A percentile compares a stretch with the other conserved stretches of the same genome.
Evolutionary conservation across 306 rosid species (phyloP).

Genomic region (Cyclanthera cordifolia): DNA sequence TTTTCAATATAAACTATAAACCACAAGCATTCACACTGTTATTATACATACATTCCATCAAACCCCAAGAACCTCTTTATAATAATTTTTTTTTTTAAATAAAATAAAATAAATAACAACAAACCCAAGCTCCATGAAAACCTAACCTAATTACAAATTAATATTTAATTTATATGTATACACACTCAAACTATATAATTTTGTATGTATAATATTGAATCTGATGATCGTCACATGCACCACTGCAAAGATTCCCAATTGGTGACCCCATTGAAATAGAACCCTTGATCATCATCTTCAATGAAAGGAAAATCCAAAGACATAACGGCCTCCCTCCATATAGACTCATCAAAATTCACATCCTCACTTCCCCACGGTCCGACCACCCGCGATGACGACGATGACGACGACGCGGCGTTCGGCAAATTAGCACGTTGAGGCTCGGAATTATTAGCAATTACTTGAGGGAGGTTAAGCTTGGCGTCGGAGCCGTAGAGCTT

Average conservation of each 20-base stretch:
- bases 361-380: constrained; percentile 29
- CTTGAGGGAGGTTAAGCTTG: constrained; percentile 57
- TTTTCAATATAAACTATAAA: too few relatives aligned
- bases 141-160: neutral
- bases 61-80: too few relatives aligned
- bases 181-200: neutral
- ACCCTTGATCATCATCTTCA: constrained; percentile 19
- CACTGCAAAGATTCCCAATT: constrained; percentile 43
- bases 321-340: constrained; percentile 67
- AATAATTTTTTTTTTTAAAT: too few relatives aligned
- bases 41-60: too few relatives aligned
- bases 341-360: constrained; percentile 35
- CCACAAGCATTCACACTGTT: too few relatives aligned
- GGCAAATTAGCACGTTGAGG: neutral
- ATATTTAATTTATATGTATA: neutral
- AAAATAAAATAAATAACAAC: neutral
- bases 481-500: constrained; percentile 74
- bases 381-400: neutral
- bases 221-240: constrained; percentile 39
- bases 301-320: constrained; percentile 44
- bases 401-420: neutral
- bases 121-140: neutral
- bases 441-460: neutral
- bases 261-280: constrained; percentile 22
- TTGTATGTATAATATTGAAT: neutral